phyloP scores from a whole-genome alignment of 257 asterid genomes.

The Catharanthus roseus region DNA sequence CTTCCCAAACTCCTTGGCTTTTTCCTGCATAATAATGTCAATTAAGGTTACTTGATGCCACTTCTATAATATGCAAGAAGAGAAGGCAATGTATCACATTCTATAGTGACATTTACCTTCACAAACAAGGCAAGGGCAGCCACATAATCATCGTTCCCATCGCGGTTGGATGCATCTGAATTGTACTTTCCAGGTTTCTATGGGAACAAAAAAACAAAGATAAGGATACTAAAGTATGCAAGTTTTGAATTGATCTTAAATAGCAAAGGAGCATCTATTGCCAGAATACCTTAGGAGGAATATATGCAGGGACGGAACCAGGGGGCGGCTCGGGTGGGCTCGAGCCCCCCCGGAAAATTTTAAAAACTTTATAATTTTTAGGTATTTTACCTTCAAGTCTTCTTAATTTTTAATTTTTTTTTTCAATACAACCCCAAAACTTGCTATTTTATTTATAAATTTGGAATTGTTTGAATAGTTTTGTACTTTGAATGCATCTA shows the following conservation, averaged over 20 bases:
- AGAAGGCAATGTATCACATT: background rate
- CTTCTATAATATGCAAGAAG: background rate
- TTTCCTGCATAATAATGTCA: conserved; percentile 57
- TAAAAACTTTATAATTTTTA: too few species aligned
- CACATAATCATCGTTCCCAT: conserved; percentile 43
- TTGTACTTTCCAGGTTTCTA: conserved; percentile 54
- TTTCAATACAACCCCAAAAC: too few species aligned
- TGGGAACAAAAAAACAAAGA: conserved; percentile 1
- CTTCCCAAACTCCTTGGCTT: conserved; percentile 57
- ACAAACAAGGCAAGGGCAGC: conserved; percentile 50
- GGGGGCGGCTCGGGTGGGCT: too few species aligned
- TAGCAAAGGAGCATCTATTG: background rate
- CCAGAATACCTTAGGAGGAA: conserved; percentile 80
- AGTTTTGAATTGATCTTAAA: background rate
- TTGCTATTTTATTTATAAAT: too few species aligned
- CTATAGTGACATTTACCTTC: conserved; percentile 44
- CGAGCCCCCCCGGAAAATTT: too few species aligned
- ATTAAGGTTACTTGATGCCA: background rate
- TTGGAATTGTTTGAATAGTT: too few species aligned
- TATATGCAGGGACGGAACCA: too few species aligned
- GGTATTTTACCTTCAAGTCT: too few species aligned
- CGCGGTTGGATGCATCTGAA: conserved; percentile 21
- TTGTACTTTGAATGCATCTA: too few species aligned
- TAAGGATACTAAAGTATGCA: background rate
- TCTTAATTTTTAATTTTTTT: too few species aligned